Evolutionary conservation across 2,329 filamentous ascomycete species (phyloP), one percentile per base, ranked within the genome.

Genomic region (Epichloe typhina): DNA sequence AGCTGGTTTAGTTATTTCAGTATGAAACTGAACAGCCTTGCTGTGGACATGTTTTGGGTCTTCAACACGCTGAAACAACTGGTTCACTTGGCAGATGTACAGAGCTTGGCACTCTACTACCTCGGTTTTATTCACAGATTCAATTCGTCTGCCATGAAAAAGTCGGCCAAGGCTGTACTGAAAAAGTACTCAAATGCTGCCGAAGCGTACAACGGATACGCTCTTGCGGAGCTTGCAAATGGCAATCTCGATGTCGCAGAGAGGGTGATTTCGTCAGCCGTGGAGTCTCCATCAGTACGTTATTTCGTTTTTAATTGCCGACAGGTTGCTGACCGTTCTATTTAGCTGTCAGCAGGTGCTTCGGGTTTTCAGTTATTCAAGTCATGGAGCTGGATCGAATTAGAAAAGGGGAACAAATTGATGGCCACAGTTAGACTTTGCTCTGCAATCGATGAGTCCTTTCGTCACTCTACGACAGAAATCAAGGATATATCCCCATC

Each of bases 131-230:
- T 57, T 77, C 75, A 47, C 61, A 65, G 0, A 76, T 77, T 42
- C 51, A 75, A 82, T 42, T 70, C 75, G 0, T 60, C 64, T 1
- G 71, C 67, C 2, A 78, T 81, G 26, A 83, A 79, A 56, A 94
- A 88, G 61, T 71, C 75, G 6, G 86, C 88, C 0, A 95, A 88
- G 59, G 66, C 68, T 6, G 69, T 95, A 0, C 66, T 96, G n/a
- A 91, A 86, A 61, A 74, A 73, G 46, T 77, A 79, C 50, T 72
- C 82, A 0, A 72, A 78, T 1, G 84, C 80, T 57, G 63, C 86
- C 3, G 70, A 73, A 12, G 70, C 96, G 0, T 96, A 94, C 66
- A 85, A 88, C 57, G 80, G 82, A 0, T 95, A 91, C 60, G 87
- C 84, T 0, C 67, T 88, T 13, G 79, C 88, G 3, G 87, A 95